Base-by-base conservation (phyloP, 306 rosid genomes). In the Sicyos baderoa region DNA sequence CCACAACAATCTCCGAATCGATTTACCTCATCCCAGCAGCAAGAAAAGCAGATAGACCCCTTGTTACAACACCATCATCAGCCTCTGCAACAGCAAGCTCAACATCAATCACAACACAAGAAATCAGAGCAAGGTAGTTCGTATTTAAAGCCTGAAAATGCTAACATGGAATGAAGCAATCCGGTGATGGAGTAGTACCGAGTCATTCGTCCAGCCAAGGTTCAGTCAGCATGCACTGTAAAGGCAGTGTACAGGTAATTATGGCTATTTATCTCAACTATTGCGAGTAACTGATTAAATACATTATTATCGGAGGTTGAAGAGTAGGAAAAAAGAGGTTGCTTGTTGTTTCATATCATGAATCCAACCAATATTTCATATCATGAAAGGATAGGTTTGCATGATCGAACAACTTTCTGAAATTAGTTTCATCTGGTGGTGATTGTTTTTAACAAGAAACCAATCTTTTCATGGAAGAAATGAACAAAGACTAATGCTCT, bases 231-330 rank as follows among this genome's bases (percentile, higher is more conserved):
- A 84, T 83, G 86, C 91, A 84, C 91, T 78, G 81, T 73, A 72
- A 79, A 84, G 82, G 87, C 87, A 76, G 76, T 86, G 97, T 88
- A 90, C 96, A 93, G 99, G 99, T 93, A 87, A 57, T 75, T 80
- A 52, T 64, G 52, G n/a, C 68, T 29, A 58, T 70, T 55, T 13
- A 32, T 74, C 65, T 16, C 40, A 47, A 47, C 37, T 6, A 19
- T 64, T 64, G 37, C 14, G 7, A 14, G 42, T 15, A 48, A 22
- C 53, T 23, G n/a, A 21, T 45, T 45, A 37, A 64, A 13, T 47
- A 15, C 55, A 17, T 17, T 61, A 40, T 63, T 19, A 65, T 21
- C 71, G 40, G 48, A 44, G 40, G 17, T 13, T 12, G 50, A 21
- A 45, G 71, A 45, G 0, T 3, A 1, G 40, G 29, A 45, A 21